These are phyloP conservation scores for Rubroshorea leprosula DNA, from an alignment of 345 rosid species.

Conservation along the genomic window DNA sequence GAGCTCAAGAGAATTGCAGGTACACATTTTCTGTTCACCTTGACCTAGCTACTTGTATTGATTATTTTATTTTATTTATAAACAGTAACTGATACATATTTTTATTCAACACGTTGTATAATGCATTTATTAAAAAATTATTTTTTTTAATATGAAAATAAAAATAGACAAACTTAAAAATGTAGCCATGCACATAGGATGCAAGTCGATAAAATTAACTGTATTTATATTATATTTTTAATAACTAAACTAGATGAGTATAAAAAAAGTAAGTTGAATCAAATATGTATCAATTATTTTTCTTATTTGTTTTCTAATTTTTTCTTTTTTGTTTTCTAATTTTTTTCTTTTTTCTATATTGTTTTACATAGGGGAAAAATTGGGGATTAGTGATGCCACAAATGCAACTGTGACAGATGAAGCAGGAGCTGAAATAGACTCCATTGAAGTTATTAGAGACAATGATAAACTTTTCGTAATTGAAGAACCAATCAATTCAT, in stretches of 20 bases:
- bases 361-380: slow-evolving; percentile 48
- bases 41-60: not conserved
- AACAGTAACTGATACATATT: too few relatives aligned
- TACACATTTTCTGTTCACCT: slow-evolving; percentile 9
- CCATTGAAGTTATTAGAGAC: slow-evolving; percentile 79
- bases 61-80: not conserved
- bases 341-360: not conserved
- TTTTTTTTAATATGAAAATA: too few relatives aligned
- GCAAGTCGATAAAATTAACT: too few relatives aligned
- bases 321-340: not conserved
- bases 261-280: too few relatives aligned
- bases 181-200: too few relatives aligned
- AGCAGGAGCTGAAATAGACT: slow-evolving; percentile 80
- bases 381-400: slow-evolving; percentile 55
- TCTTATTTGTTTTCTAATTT: too few relatives aligned
- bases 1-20: slow-evolving; percentile 80
- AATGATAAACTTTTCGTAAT: slow-evolving; percentile 71
- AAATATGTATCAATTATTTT: too few relatives aligned
- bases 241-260: too few relatives aligned
- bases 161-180: too few relatives aligned
- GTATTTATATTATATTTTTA: too few relatives aligned
- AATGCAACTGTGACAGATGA: slow-evolving; percentile 49
- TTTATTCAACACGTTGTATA: too few relatives aligned
- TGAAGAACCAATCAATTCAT: slow-evolving; percentile 26
- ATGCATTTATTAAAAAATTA: too few relatives aligned